Conservation (phyloP, 192 early-diverging fungal genomes). For the Dissophora globulifera region DNA sequence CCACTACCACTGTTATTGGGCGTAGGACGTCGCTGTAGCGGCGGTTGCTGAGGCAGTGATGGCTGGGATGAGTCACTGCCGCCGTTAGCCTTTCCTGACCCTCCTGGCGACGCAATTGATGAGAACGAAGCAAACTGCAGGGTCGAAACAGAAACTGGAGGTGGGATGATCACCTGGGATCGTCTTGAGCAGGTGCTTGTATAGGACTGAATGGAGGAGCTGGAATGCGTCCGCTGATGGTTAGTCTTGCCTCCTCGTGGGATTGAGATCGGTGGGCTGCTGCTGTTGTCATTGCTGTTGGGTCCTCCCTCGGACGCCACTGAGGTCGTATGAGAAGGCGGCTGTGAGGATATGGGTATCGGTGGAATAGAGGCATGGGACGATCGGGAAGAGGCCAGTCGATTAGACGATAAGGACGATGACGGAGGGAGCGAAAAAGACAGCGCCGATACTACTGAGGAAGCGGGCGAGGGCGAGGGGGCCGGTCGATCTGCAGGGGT, state of each 20-base stretch:
- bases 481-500: neutral
- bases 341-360: constrained; percentile 4
- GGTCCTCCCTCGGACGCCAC: neutral
- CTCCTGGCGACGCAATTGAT: constrained; percentile 12
- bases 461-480: neutral
- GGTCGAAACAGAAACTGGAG: constrained; percentile 17
- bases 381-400: neutral
- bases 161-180: constrained; percentile 45
- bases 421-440: constrained; percentile 11
- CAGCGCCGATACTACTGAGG: neutral
- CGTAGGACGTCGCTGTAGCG: neutral
- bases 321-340: neutral
- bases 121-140: constrained; percentile 51
- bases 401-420: neutral
- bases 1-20: neutral
- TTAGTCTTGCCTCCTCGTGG: constrained; percentile 15
- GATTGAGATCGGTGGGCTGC: constrained; percentile 28
- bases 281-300: too few species aligned
- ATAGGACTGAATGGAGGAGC: constrained; percentile 26
- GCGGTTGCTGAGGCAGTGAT: neutral
- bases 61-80: neutral
- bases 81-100: neutral
- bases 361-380: constrained; percentile 5
- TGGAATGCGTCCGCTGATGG: constrained; percentile 42
- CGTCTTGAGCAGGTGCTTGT: constrained; percentile 16